Base-by-base conservation (phyloP, 129 eudicot genomes). In the Centrapalus pauciflorus region DNA sequence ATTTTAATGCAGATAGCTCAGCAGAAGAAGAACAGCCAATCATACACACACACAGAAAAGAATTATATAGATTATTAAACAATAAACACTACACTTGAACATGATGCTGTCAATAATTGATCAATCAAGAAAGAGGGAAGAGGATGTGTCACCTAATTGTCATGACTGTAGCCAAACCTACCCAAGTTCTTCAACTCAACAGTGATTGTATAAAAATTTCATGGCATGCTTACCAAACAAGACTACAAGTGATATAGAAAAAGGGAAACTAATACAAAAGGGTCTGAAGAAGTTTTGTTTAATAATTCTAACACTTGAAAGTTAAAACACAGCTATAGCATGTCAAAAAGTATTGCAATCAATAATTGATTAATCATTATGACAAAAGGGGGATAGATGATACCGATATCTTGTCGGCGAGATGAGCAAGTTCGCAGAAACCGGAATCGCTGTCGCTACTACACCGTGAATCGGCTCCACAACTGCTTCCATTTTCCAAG, bases 361-460 rank as follows among this genome's bases (percentile, higher is more conserved):
- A 65, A 73, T 41, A 66, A 74, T 73, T 28, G 65, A 64, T 6
- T 27, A 1, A 64, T 34, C 3, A 63, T 41, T 8, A 30, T 59
- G 33, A 30, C 12, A 27, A 37, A 19, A 57, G 65, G 30, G 5
- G n/a, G 7, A 25, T 67, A 90, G 30, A 2, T 7, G 7, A 25
- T 67, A 90, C 97, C 80, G 87, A 82, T 70, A 87, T 84, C 69
- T 82, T 90, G 61, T 90, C 89, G 35, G 84, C 89, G 17, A 87
- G 97, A 20, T 66, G 85, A 28, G 75, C 73, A 14, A 87, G 85
- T 80, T 90, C 95, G 24, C 82, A 82, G 60, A 87, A 79, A 13
- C 92, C 78, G 16, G 97, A 87, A 66, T 90, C 97, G 62, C 95
- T 87, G 20, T 90, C 97, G 59, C 97, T 87, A 40, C 95, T 90